phyloP scores from a whole-genome alignment of 108 stramenopile species.

The Hondaea fermentalgiana region DNA sequence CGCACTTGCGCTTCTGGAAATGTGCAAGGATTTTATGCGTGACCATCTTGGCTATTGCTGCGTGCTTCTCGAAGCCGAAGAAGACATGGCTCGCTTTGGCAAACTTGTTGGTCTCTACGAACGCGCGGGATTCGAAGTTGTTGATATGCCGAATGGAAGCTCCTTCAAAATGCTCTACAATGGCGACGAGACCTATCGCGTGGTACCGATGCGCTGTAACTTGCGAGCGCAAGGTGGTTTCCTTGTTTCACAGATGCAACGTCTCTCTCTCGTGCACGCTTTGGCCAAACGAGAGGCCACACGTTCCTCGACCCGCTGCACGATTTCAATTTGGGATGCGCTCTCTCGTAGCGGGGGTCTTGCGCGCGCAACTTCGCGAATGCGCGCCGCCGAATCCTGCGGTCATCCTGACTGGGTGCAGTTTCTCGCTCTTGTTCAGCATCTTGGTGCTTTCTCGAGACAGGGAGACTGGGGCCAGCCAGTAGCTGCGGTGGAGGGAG shows the following conservation, averaged over 20 bases:
- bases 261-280: neutral
- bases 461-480: neutral
- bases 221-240: neutral
- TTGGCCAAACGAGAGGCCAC: neutral
- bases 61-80: neutral
- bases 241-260: too few relatives aligned
- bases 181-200: constrained; percentile 3
- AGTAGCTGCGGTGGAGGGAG: neutral
- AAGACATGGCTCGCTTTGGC: neutral
- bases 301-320: neutral
- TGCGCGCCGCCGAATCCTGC: neutral
- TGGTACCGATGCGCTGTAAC: neutral
- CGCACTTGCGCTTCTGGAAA: neutral
- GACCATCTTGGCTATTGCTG: neutral
- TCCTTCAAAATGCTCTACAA: constrained; percentile 9
- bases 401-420: constrained; percentile 9
- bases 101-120: neutral
- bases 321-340: neutral
- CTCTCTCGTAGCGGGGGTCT: neutral
- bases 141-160: neutral
- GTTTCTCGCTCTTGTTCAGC: neutral
- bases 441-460: neutral
- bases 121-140: neutral
- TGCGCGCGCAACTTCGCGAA: neutral
- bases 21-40: neutral